Evolutionary conservation across 352 stramenopile genomes (phyloP), one percentile per base, ranked within the genome.

Genomic region (Phytophthora litchii): DNA sequence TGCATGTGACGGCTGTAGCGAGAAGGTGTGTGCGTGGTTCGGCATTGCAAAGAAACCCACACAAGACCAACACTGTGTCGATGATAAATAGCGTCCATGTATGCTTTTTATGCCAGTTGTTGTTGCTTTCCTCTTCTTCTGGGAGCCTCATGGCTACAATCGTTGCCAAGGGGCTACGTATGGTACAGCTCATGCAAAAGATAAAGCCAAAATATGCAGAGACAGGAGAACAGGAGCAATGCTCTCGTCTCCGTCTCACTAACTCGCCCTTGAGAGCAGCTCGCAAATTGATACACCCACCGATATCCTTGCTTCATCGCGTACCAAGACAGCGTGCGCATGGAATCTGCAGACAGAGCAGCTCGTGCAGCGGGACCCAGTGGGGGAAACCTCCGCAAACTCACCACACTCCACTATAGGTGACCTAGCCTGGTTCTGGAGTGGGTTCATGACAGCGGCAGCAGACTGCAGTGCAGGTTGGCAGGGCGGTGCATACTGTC

Each of bases 391-490:
- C 17, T 29, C 53, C 43, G 23, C n/a, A 12, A 58, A 40, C 38
- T 56, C 38, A 41, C 49, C 35, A 43, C 38, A 29, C 19, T 44
- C 32, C 44, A 19, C 51, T 46, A 43, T 17, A 41, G 19, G 48
- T 42, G 37, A 38, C 7, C 36, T 48, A 50, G 36, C 17, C 42
- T 60, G 49, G 45, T 17, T 53, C 34, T 51, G 36, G 20, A n/a
- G 20, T 32, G 49, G 19, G 19, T 67, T 80, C 78, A 92, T 56
- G 80, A 89, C 25, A 92, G 70, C 23, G 83, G 83, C 36, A 91
- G 67, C 27, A 91, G 65, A 48, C 79, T 90, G 78, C 83, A 92
- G 72, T 92, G 83, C 35, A 92, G 60, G 60, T 91, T 91, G 12
- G 80, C 77, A 13, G 83, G 77, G n/a, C 80, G 80, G 49, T 89